phyloP scores from a whole-genome alignment of 441 rosid genomes.

The Gossypium gossypioides region DNA sequence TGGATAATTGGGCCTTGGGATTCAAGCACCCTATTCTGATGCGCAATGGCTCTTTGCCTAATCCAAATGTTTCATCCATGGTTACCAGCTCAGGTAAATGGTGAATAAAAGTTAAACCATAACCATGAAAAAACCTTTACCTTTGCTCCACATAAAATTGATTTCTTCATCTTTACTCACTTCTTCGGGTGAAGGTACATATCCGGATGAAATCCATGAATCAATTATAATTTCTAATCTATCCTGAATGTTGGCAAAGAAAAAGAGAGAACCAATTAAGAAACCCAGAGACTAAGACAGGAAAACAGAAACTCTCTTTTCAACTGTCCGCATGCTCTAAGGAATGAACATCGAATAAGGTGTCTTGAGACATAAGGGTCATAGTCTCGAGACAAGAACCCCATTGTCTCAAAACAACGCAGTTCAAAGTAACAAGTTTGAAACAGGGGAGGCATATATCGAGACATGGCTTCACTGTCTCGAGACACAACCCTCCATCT shows the following conservation, averaged over 20 bases:
- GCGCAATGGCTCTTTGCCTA: constrained; percentile 49
- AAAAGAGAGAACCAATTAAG: background rate
- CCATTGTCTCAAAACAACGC: background rate
- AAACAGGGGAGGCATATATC: background rate
- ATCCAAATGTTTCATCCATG: constrained; percentile 5
- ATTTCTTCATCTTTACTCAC: constrained; percentile 71
- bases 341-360: background rate
- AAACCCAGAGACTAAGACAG: background rate
- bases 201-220: constrained; percentile 55
- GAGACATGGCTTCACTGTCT: background rate
- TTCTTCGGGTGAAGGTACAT: constrained; percentile 65
- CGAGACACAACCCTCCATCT: background rate
- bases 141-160: constrained; percentile 40
- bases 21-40: constrained; percentile 51
- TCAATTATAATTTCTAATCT: constrained; percentile 74
- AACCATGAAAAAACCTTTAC: constrained; percentile 22
- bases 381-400: background rate
- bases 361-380: background rate
- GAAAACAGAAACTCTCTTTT: background rate
- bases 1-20: constrained; percentile 29
- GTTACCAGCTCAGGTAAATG: constrained; percentile 9
- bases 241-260: constrained; percentile 36
- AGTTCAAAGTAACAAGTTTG: background rate
- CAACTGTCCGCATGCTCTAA: background rate
- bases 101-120: background rate